A percentile compares a stretch with the other conserved stretches of the same genome.
Evolutionary conservation across 164 flowering plant species (phyloP).

Genomic region (Pachysandra terminalis): DNA sequence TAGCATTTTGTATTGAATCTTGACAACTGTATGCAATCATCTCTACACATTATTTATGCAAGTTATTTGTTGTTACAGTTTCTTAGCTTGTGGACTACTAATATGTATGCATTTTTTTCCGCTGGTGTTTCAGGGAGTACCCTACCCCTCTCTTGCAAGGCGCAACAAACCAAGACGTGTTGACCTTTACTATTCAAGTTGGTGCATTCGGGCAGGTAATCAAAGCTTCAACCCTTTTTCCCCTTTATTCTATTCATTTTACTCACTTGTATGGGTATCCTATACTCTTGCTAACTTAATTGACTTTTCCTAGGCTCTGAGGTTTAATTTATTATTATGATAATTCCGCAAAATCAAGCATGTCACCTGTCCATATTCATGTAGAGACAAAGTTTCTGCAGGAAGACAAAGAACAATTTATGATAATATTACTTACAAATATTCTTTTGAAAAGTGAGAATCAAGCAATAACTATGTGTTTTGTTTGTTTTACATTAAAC

Average conservation of each 20-base stretch:
- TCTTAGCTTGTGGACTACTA: neutral
- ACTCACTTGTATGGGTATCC: neutral
- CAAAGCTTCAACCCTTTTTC: neutral
- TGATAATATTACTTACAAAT: neutral
- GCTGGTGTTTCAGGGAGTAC: conserved; percentile 44
- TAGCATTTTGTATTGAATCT: too few relatives aligned
- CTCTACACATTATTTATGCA: neutral
- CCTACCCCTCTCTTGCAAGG: conserved; percentile 43
- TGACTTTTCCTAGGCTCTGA: too few relatives aligned
- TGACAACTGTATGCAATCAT: too few relatives aligned
- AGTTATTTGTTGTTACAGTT: neutral
- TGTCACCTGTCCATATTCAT: too few relatives aligned
- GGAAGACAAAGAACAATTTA: neutral
- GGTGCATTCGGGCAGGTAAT: conserved; percentile 67
- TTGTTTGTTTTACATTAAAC: conserved; percentile 14
- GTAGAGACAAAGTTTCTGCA: neutral
- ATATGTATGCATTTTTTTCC: neutral
- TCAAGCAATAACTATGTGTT: neutral
- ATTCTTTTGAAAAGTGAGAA: neutral
- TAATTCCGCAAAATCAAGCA: too few relatives aligned
- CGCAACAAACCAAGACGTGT: conserved; percentile 69
- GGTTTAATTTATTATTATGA: too few relatives aligned
- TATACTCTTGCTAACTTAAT: neutral
- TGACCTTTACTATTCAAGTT: conserved; percentile 73
- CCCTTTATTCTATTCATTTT: too few relatives aligned